These are phyloP conservation scores for Leccinum subspadiceum DNA, from an alignment of 1,284 basidiomycete genomes.

Conservation along the genomic window DNA sequence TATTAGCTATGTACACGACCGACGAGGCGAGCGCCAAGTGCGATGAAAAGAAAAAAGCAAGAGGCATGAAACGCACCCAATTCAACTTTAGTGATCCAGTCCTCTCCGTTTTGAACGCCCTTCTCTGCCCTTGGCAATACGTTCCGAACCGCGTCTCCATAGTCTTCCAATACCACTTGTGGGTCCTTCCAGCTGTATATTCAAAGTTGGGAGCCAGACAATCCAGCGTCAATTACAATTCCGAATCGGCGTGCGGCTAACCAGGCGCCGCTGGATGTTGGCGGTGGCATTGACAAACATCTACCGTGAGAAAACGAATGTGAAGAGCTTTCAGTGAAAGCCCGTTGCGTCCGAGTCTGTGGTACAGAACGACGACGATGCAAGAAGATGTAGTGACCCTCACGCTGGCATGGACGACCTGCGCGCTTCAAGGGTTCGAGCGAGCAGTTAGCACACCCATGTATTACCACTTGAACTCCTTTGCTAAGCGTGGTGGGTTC, in stretches of 20 bases:
- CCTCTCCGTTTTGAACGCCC: slow-evolving; percentile 75
- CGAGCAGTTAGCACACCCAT: no score
- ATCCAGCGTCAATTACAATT: slow-evolving; percentile 96
- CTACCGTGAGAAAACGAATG: slow-evolving; percentile 26
- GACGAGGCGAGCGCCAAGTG: background rate
- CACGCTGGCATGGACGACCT: no score
- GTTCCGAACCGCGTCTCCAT: slow-evolving; percentile 45
- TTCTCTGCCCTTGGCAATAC: slow-evolving; percentile 87
- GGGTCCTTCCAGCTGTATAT: slow-evolving; percentile 97
- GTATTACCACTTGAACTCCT: no score
- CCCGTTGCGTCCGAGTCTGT: slow-evolving; percentile 12
- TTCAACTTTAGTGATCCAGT: slow-evolving; percentile 91
- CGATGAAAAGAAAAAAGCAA: background rate
- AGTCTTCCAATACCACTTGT: slow-evolving; percentile 46
- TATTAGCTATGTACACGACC: slow-evolving; percentile 1
- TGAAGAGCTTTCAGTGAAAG: slow-evolving; percentile 24
- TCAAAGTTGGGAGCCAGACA: slow-evolving; percentile 93
- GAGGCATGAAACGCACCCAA: slow-evolving; percentile 64
- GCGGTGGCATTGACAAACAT: slow-evolving; percentile 63
- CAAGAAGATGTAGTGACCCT: background rate
- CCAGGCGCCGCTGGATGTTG: slow-evolving; percentile 67
- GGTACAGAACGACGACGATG: slow-evolving; percentile 5
- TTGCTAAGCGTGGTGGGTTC: no score
- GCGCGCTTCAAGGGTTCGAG: no score
- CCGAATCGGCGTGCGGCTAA: slow-evolving; percentile 83